Percentiles rank a stretch among this genome's conserved stretches.
These are phyloP conservation scores for Coemansia sp. DNA, from an alignment of 192 early-diverging fungal species.

Conservation along the genomic window DNA sequence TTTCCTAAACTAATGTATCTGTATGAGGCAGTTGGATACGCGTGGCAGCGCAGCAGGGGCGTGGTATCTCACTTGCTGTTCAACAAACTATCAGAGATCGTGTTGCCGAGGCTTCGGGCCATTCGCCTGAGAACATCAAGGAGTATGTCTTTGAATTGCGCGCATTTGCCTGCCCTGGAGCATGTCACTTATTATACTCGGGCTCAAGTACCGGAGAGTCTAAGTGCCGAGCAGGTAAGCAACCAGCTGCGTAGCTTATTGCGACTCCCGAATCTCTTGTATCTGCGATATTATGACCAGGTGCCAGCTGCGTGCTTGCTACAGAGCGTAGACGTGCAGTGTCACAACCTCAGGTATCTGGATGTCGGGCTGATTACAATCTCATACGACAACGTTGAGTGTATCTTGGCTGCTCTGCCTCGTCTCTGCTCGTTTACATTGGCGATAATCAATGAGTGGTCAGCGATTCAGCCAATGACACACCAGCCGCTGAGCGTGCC, in stretches of 20 bases:
- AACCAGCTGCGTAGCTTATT: constrained; percentile 16
- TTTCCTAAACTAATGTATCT: constrained; percentile 25
- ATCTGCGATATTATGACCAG: constrained; percentile 25
- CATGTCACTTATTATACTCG: constrained; percentile 19
- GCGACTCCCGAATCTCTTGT: not conserved
- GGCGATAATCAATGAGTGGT: constrained; percentile 18
- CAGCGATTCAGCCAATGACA: not conserved
- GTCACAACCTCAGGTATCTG: constrained; percentile 15
- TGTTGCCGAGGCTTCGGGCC: constrained; percentile 7
- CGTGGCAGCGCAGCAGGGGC: constrained; percentile 19
- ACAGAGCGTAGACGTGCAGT: not conserved
- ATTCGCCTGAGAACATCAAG: constrained; percentile 13
- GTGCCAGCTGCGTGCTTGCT: constrained; percentile 12
- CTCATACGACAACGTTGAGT: constrained; percentile 10
- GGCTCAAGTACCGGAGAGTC: not conserved
- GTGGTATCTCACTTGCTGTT: constrained; percentile 28
- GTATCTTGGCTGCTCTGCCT: constrained; percentile 6
- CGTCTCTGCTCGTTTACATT: constrained; percentile 16
- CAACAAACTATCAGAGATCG: constrained; percentile 11
- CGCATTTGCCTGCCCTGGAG: constrained; percentile 12
- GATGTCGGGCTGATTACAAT: constrained; percentile 25
- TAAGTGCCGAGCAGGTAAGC: not conserved
- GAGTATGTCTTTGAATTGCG: constrained; percentile 4
- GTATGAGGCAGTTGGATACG: constrained; percentile 7
- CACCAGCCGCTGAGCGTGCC: not conserved